phyloP scores from a whole-genome alignment of 2,329 filamentous ascomycete genomes.

The Botrytis fragariae region DNA sequence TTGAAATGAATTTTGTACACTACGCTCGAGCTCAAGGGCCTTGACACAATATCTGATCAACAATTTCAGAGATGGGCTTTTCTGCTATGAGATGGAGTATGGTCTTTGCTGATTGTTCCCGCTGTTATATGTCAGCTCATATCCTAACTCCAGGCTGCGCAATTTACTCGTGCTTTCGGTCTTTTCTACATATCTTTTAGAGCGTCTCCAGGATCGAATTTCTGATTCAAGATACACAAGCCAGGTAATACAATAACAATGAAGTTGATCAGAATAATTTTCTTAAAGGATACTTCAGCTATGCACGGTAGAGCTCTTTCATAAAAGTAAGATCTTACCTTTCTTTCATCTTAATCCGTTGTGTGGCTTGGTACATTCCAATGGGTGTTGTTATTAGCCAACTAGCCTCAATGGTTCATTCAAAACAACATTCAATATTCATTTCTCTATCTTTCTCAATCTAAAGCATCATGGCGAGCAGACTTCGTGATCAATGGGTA shows the following conservation, averaged over 20 bases:
- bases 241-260: not conserved
- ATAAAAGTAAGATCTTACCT: not conserved
- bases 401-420: not conserved
- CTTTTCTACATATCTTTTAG: not conserved
- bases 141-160: not conserved
- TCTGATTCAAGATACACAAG: not conserved
- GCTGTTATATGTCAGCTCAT: not conserved
- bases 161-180: not conserved
- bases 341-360: not conserved
- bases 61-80: not conserved
- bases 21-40: not conserved
- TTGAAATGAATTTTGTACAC: not conserved
- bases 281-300: too few relatives aligned
- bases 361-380: conserved; percentile 14
- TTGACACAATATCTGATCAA: not conserved
- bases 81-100: not conserved
- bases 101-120: not conserved
- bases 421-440: not conserved
- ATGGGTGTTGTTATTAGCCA: not conserved
- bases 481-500: not conserved
- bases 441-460: not conserved
- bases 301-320: not conserved
- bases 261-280: not conserved
- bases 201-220: not conserved
- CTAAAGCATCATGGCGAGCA: not conserved